Percentiles rank a stretch among this genome's conserved stretches.
Evolutionary conservation across 83 land plant genomes (phyloP).

Genomic region (Picea mariana): DNA sequence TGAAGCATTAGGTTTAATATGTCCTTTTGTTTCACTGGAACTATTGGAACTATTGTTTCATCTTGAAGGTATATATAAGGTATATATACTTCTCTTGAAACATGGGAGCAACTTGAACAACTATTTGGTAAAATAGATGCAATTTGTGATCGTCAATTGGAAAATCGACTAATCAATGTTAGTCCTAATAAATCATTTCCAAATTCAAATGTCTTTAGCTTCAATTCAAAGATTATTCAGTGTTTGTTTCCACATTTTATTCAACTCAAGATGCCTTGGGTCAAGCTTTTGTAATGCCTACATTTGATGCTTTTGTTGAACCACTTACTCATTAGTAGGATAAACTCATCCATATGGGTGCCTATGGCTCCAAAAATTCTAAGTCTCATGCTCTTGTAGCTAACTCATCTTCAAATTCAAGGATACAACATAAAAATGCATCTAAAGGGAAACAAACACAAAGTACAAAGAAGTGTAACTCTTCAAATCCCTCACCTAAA

Average conservation of each 20-base stretch:
- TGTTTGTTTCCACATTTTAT: not conserved
- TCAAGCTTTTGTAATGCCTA: not conserved
- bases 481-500: too few relatives aligned
- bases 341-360: not conserved
- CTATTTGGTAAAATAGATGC: not conserved
- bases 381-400: not conserved
- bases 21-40: not conserved
- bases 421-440: not conserved
- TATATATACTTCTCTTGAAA: not conserved
- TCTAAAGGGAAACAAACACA: not conserved
- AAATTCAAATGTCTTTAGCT: too few relatives aligned
- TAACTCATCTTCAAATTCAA: not conserved
- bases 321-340: not conserved
- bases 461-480: too few relatives aligned
- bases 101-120: not conserved
- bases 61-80: too few relatives aligned
- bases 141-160: not conserved
- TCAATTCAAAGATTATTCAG: not conserved
- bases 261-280: not conserved
- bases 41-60: too few relatives aligned
- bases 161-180: not conserved
- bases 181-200: too few relatives aligned
- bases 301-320: not conserved
- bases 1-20: not conserved
- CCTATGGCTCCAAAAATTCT: not conserved